These are phyloP conservation scores for Escovopsis sp. DNA, from an alignment of 2,329 filamentous ascomycete genomes.

Conservation along the genomic window DNA sequence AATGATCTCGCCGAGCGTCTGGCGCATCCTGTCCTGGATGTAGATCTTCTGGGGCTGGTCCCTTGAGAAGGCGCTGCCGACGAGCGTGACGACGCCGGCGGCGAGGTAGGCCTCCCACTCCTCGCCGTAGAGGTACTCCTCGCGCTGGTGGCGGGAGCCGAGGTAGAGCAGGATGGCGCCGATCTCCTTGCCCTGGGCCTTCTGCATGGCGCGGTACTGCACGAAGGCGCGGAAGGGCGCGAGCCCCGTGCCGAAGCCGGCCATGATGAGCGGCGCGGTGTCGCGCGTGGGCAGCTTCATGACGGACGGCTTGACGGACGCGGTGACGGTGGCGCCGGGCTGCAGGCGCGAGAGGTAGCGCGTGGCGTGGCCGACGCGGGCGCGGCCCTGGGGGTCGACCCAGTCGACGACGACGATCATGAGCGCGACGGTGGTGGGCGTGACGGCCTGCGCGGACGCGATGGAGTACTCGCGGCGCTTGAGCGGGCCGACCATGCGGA, in stretches of 20 bases:
- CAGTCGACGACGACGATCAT: slow-evolving; percentile 97
- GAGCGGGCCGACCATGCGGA: slow-evolving; percentile 74
- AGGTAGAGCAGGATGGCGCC: slow-evolving; percentile 91
- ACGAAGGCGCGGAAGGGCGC: slow-evolving; percentile 99
- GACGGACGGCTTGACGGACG: slow-evolving; percentile 91
- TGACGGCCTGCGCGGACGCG: slow-evolving; percentile 89
- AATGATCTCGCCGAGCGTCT: slow-evolving; percentile 70
- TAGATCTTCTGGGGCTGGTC: slow-evolving; percentile 99
- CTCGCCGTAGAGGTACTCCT: slow-evolving; percentile 97
- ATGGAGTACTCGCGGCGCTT: slow-evolving; percentile 99
- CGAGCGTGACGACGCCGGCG: slow-evolving; percentile 84
- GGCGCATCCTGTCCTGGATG: slow-evolving; percentile 94
- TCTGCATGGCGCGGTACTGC: slow-evolving; percentile 95
- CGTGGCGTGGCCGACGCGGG: slow-evolving; percentile 85
- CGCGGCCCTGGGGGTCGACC: slow-evolving; percentile 76
- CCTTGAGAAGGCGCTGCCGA: slow-evolving; percentile 87
- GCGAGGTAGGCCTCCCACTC: slow-evolving; percentile 98
- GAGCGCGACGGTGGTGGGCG: slow-evolving; percentile 74
- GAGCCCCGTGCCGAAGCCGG: slow-evolving; percentile 91
- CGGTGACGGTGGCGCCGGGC: slow-evolving; percentile 67
- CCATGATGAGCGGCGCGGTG: slow-evolving; percentile 94
- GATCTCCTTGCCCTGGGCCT: slow-evolving; percentile 91
- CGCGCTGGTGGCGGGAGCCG: slow-evolving; percentile 89
- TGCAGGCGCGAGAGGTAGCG: slow-evolving; percentile 69
- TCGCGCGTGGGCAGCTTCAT: slow-evolving; percentile 92